Base-by-base conservation (phyloP, 805 yeast genomes). In the Candida nitratophila region DNA sequence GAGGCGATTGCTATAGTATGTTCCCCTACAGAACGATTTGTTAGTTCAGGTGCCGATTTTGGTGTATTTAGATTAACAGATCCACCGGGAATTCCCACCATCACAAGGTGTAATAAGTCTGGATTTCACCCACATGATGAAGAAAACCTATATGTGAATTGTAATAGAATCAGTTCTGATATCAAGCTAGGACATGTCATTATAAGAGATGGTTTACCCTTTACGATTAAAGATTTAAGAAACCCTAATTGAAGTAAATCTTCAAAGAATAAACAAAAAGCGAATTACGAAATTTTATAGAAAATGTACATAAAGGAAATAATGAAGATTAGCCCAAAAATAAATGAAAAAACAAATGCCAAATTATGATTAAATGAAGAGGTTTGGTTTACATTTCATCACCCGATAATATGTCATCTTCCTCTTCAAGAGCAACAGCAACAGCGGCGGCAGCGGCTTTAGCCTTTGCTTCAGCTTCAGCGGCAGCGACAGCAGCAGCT, bases 1-100 rank as follows among this genome's bases (percentile, higher is more conserved):
- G 87, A 81, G 56, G 81, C 85, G 0, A 71, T 81, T 27, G 86
- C 86, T 14, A 70, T 81, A 26, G 87, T 81, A 1, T 76, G 83
- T 53, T 71, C 87, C 1, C 86, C 86, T 12, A 54, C 59, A 35
- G 64, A 65, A 11, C 54, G 55, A 36, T 62, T 57, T 37, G 44
- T 51, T 7, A 19, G 9, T 19, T 9, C 20, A 12, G 53, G 54
- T 20, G 79, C 78, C 19, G 63, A 69, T 26, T 63, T 76, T 59
- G 86, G 85, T 2, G 65, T 75, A 2, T 81, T 78, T 60, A 61
- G 86, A 47, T 64, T 81, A 20, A 77, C 84, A 0, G 84, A 80
- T 50, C 86, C 86, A 7, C 79, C 80, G 0, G 87, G 87, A 1
- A 63, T 80, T 16, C 76, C 73, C 5, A 64, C 71, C 16, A 71